Percentiles rank a stretch among this genome's conserved stretches.
Conservation (phyloP, 2,329 filamentous ascomycete species). For the Stagonosporopsis tanaceti region DNA sequence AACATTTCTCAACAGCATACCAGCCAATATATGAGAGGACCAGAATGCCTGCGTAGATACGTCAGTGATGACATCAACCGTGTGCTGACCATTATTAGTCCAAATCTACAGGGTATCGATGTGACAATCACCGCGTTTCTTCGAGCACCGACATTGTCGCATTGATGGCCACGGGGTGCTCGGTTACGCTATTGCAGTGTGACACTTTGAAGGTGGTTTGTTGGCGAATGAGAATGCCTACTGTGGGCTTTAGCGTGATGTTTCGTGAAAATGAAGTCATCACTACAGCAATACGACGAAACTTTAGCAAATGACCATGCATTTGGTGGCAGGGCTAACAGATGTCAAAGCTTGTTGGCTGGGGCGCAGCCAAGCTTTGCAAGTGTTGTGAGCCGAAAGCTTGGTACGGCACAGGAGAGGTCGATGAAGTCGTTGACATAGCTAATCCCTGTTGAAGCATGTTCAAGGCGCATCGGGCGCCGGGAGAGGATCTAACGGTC, state of each 20-base stretch:
- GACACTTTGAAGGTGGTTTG: not conserved
- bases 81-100: not conserved
- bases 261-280: conserved; percentile 13
- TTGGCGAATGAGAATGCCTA: not conserved
- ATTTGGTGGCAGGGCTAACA: not conserved
- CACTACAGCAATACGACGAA: conserved; percentile 4
- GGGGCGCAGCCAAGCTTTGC: conserved; percentile 15
- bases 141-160: not conserved
- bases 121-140: not conserved
- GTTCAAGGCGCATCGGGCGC: not conserved
- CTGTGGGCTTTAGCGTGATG: not conserved
- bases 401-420: conserved; percentile 3
- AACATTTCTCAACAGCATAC: not conserved
- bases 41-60: not conserved
- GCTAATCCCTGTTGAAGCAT: not conserved
- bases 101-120: conserved; percentile 6
- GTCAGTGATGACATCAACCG: conserved; percentile 17
- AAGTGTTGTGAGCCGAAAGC: conserved; percentile 9
- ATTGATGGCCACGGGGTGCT: conserved; percentile 1
- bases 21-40: conserved; percentile 3
- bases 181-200: conserved; percentile 4
- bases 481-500: conserved; percentile 3
- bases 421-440: not conserved
- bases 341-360: not conserved
- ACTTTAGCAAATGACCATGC: not conserved